These are phyloP conservation scores for Ophiostoma himal-ulmi DNA, from an alignment of 2,329 filamentous ascomycete genomes.

Conservation along the genomic window DNA sequence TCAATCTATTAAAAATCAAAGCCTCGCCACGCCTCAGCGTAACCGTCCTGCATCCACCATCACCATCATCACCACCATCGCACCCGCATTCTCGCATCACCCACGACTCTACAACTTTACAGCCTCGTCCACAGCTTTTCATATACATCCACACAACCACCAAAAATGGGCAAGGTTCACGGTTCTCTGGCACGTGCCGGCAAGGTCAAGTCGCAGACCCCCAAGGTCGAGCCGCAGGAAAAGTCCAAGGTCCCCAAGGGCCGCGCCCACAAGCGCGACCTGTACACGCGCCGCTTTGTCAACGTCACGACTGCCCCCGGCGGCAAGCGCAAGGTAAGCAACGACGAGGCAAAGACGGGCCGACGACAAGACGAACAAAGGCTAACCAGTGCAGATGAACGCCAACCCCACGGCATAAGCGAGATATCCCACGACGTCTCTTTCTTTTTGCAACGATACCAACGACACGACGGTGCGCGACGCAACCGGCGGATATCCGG, in stretches of 20 bases:
- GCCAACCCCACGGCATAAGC: conserved; percentile 24
- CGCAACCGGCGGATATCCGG: neutral
- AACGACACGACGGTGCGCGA: neutral
- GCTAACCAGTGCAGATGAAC: conserved; percentile 24
- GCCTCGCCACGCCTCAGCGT: neutral
- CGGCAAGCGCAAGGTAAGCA: conserved; percentile 87
- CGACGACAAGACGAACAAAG: neutral
- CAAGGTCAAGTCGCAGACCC: conserved; percentile 97
- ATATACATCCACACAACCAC: neutral
- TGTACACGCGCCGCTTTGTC: conserved; percentile 95
- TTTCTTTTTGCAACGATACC: conserved; percentile 8
- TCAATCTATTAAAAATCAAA: neutral
- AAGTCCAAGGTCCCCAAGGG: conserved; percentile 97
- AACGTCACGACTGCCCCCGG: conserved; percentile 86
- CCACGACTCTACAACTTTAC: neutral
- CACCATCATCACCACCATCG: neutral
- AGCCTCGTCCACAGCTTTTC: neutral
- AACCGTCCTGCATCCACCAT: neutral
- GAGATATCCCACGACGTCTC: neutral
- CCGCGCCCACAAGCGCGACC: conserved; percentile 92
- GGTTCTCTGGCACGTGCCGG: conserved; percentile 42
- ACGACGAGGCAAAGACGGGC: neutral
- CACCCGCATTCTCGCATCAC: neutral
- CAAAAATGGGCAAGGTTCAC: conserved; percentile 28
- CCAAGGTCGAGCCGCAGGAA: conserved; percentile 87